Conservation (phyloP, 306 rosid species). For the Vicia sativa region DNA sequence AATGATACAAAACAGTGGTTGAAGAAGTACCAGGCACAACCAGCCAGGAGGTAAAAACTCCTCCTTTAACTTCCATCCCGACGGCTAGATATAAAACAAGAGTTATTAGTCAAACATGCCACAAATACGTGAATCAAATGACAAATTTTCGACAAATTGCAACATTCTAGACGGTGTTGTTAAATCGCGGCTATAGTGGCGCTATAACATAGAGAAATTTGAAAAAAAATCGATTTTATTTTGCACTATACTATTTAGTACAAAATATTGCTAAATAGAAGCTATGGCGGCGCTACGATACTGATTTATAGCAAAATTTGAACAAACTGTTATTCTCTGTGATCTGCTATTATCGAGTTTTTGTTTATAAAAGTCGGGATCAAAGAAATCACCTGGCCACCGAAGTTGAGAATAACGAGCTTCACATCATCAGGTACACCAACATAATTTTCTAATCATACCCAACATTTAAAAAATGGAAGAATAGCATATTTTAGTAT, state of each 20-base stretch:
- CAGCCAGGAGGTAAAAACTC: constrained; percentile 91
- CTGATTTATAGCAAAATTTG: not conserved
- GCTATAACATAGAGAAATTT: not conserved
- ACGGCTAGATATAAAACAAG: constrained; percentile 70
- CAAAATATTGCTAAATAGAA: not conserved
- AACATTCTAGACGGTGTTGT: not conserved
- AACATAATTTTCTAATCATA: constrained; percentile 34
- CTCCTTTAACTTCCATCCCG: constrained; percentile 91
- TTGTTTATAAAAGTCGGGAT: constrained; percentile 15
- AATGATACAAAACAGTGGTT: constrained; percentile 28
- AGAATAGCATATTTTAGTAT: constrained; percentile 22
- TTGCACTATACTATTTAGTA: not conserved
- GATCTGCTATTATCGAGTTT: not conserved
- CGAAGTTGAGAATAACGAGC: constrained; percentile 89
- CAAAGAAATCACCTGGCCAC: constrained; percentile 78
- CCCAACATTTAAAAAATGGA: constrained; percentile 32
- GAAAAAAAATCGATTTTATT: not conserved
- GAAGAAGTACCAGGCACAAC: constrained; percentile 79
- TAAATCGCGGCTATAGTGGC: not conserved
- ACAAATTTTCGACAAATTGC: constrained; percentile 18
- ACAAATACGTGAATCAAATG: not conserved
- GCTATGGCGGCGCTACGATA: not conserved
- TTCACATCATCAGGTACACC: constrained; percentile 67
- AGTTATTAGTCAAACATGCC: constrained; percentile 18
- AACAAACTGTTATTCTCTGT: not conserved